phyloP scores from a whole-genome alignment of 805 yeast genomes.

The Candida hungchunana region DNA sequence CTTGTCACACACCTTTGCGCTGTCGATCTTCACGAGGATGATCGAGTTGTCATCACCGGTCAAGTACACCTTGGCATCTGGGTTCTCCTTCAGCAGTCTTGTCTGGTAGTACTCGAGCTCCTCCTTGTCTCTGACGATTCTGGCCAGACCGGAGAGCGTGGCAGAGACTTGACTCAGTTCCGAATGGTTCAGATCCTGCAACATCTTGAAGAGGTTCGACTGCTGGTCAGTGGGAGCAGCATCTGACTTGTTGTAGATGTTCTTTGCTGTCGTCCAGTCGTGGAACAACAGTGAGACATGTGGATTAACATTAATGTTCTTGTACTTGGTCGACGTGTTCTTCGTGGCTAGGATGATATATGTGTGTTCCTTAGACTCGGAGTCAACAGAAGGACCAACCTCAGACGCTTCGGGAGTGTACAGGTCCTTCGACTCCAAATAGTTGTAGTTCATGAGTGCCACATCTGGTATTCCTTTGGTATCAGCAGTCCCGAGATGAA shows the following conservation, averaged over 20 bases:
- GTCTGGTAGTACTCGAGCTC: conserved; percentile 59
- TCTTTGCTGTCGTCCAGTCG: conserved; percentile 77
- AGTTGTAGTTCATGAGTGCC: conserved; percentile 86
- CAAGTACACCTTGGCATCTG: conserved; percentile 68
- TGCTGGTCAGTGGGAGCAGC: conserved; percentile 30
- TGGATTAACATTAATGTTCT: conserved; percentile 66
- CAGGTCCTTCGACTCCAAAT: conserved; percentile 40
- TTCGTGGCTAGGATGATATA: conserved; percentile 71
- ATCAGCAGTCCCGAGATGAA: conserved; percentile 80
- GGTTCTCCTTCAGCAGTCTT: conserved; percentile 56
- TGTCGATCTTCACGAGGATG: conserved; percentile 57
- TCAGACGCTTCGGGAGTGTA: conserved; percentile 18
- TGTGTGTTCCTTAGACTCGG: conserved; percentile 35
- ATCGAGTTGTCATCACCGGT: conserved; percentile 60
- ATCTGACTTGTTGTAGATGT: conserved; percentile 28
- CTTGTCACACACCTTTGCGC: conserved; percentile 76
- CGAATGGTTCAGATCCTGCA: conserved; percentile 73
- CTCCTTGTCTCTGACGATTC: conserved; percentile 43
- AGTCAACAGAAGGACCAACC: conserved; percentile 22
- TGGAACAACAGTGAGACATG: conserved; percentile 80
- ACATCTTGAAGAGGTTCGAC: conserved; percentile 50
- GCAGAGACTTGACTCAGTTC: conserved; percentile 80
- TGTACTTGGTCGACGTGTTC: conserved; percentile 65
- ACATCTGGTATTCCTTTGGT: conserved; percentile 70
- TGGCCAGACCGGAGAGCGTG: conserved; percentile 71